Evolutionary conservation across 2,329 filamentous ascomycete species (phyloP), one percentile per base, ranked within the genome.

Genomic region (Sclerotinia nivalis): DNA sequence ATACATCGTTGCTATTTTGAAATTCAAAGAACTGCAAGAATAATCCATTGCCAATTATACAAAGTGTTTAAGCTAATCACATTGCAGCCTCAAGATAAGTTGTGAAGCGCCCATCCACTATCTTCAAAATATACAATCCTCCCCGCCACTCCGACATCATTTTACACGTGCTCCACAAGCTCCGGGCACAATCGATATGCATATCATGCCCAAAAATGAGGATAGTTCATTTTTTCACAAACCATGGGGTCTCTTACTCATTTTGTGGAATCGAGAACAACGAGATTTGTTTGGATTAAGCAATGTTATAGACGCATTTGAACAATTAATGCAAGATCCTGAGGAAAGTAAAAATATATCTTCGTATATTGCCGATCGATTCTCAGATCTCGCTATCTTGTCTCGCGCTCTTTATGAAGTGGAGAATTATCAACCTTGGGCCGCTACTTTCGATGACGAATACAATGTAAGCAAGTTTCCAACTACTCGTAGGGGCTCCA

Each of bases 341-440:
- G 22, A 40, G 15, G 56, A 43, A 37, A 59, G 31, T 8, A 40
- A 59, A 18, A 25, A 59, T 20, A 25, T 59, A 25, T 59, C 56
- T 59, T 40, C 56, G 25, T 47, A 43, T 47, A 15, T 31, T 15
- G 18, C 31, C 20, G 20, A n/a, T 47, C 10, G 25, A 47, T 22
- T 61, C 43, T 61, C 43, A 22, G 58, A 61, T 22, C 43, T 61
- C 6, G 15, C 40, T 20, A 61, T 61, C 10, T 31, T 31, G 1
- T 28, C 43, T n/a, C 25, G 15, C 10, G 58, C 58, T 47, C 25
- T 61, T 47, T 22, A 47, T 13, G 40, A 61, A 34, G 25, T 61
- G 9, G 58, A 34, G 4, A 61, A 60, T 45, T 60, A 60, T 45
- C n/a, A 28, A 18, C 37, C 58, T 5, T 60, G 58, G 58, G 58